A percentile compares a stretch with the other conserved stretches of the same genome.
phyloP scores from a whole-genome alignment of 371 early-diverging fungal genomes.

The Funneliformis caledonium region DNA sequence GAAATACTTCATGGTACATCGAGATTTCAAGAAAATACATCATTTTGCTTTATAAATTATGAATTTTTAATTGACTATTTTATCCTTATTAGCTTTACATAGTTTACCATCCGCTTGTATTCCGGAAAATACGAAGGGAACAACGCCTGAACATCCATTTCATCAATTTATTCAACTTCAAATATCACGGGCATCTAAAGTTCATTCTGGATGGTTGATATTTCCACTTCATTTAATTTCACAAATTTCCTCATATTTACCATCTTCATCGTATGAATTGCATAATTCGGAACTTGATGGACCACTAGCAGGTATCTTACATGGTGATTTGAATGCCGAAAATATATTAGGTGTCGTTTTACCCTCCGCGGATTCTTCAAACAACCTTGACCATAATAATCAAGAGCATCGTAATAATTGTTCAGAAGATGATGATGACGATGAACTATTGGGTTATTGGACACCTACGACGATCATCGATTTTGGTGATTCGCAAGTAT shows the following conservation, averaged over 20 bases:
- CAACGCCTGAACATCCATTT: not conserved
- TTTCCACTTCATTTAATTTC: constrained; percentile 20
- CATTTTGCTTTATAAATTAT: not conserved
- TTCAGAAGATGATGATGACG: not conserved
- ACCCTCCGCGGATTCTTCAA: not conserved
- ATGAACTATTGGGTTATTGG: not conserved
- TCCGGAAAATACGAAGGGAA: not conserved
- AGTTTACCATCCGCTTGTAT: not conserved
- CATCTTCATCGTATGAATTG: not conserved
- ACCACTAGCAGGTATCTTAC: constrained; percentile 7
- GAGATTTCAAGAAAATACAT: not conserved
- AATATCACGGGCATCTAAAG: not conserved
- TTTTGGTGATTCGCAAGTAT: constrained; percentile 16
- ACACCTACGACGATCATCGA: constrained; percentile 5
- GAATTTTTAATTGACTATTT: not conserved
- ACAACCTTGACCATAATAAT: not conserved
- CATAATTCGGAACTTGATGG: constrained; percentile 18
- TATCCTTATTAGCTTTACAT: not conserved
- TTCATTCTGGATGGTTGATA: not conserved
- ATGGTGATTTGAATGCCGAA: constrained; percentile 31
- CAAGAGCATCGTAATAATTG: not conserved
- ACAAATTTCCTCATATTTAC: constrained; percentile 24
- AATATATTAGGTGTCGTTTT: constrained; percentile 6
- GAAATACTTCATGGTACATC: constrained; percentile 3
- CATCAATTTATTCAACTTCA: not conserved